These are phyloP conservation scores for Staphylotrichum tortipilum DNA, from an alignment of 495 filamentous ascomycete genomes.

Conservation along the genomic window DNA sequence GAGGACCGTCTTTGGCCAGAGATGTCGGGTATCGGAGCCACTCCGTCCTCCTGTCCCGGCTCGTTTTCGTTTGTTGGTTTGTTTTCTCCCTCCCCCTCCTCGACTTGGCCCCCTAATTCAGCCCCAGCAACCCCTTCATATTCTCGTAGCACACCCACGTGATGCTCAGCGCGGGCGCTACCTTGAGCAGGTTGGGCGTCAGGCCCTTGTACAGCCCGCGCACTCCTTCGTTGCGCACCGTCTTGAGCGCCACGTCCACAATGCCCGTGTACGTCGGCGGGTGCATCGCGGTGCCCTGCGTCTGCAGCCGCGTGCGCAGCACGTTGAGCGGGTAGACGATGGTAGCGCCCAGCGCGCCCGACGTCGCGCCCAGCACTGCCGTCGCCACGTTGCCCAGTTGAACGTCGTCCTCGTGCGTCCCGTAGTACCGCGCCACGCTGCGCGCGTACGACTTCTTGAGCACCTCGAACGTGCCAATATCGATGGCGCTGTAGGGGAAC, in stretches of 20 bases:
- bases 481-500: slow-evolving; percentile 96
- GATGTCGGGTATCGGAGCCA: too few relatives aligned
- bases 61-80: too few relatives aligned
- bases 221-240: slow-evolving; percentile 71
- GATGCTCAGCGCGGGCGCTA: slow-evolving; percentile 92
- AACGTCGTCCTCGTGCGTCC: slow-evolving; percentile 76
- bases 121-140: slow-evolving; percentile 66
- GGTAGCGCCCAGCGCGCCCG: slow-evolving; percentile 87
- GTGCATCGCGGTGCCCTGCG: slow-evolving; percentile 86
- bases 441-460: slow-evolving; percentile 65
- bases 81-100: too few relatives aligned
- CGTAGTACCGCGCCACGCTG: slow-evolving; percentile 58
- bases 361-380: slow-evolving; percentile 76
- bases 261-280: slow-evolving; percentile 85
- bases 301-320: slow-evolving; percentile 85
- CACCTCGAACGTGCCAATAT: slow-evolving; percentile 90
- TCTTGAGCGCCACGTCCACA: slow-evolving; percentile 73
- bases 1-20: too few relatives aligned
- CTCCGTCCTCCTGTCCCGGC: too few relatives aligned
- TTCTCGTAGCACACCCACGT: slow-evolving; percentile 98
- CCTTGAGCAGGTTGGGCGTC: slow-evolving; percentile 93
- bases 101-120: slow-evolving; percentile 37
- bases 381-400: slow-evolving; percentile 67
- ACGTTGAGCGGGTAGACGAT: slow-evolving; percentile 94
- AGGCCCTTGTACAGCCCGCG: slow-evolving; percentile 89